Evolutionary conservation across 2,329 filamentous ascomycete species (phyloP).

Genomic region (Xylaria polymorpha): DNA sequence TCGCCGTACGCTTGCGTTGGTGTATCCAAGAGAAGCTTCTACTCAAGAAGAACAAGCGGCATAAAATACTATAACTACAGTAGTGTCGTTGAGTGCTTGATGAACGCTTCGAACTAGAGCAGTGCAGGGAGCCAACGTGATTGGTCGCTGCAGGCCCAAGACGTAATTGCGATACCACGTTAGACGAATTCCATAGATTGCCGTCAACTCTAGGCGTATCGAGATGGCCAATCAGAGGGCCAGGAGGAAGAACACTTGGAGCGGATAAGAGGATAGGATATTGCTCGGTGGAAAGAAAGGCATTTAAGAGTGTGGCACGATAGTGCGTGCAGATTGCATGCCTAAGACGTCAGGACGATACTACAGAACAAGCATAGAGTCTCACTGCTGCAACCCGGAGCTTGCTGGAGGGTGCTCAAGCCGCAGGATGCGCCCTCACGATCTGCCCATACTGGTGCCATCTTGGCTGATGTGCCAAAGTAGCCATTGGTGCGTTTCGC

Average conservation of each 20-base stretch:
- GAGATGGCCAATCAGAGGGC: constrained; percentile 41
- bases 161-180: constrained; percentile 48
- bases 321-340: constrained; percentile 37
- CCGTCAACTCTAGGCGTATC: constrained; percentile 42
- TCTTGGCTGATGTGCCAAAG: constrained; percentile 32
- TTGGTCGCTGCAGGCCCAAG: constrained; percentile 42
- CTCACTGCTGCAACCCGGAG: constrained; percentile 36
- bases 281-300: constrained; percentile 30
- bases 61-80: constrained; percentile 32
- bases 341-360: constrained; percentile 36
- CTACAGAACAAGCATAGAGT: constrained; percentile 36
- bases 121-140: constrained; percentile 36
- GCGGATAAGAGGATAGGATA: constrained; percentile 35
- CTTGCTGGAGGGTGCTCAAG: constrained; percentile 35
- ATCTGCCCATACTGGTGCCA: constrained; percentile 40
- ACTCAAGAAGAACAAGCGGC: constrained; percentile 35
- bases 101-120: constrained; percentile 28
- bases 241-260: constrained; percentile 25
- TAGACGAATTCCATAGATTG: constrained; percentile 47
- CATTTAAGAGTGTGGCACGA: constrained; percentile 34
- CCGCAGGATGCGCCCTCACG: constrained; percentile 36
- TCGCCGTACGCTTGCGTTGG: constrained; percentile 14
- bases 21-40: constrained; percentile 17
- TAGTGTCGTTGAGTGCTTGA: constrained; percentile 15
- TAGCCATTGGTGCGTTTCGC: constrained; percentile 34